Evolutionary conservation across 176 grass and related monocot species (phyloP).

Genomic region (Lolium rigidum): DNA sequence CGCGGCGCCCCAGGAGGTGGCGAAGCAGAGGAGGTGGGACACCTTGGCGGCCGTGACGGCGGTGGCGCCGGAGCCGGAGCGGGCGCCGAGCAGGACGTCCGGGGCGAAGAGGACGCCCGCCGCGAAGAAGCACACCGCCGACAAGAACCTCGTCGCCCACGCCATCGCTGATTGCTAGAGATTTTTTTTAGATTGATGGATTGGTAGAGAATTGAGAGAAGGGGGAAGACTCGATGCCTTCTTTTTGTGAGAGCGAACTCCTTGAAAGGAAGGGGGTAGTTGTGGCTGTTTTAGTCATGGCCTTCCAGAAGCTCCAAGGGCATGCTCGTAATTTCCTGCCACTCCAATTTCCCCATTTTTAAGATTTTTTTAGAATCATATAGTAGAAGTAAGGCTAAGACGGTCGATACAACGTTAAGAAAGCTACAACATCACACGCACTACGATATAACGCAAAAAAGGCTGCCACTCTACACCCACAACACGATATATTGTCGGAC

Average conservation of each 20-base stretch:
- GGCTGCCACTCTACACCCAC: no score
- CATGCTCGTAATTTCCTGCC: not conserved
- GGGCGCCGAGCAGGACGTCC: constrained; percentile 56
- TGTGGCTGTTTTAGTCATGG: not conserved
- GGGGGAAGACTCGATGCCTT: not conserved
- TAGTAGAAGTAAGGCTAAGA: no score
- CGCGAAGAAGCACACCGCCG: constrained; percentile 84
- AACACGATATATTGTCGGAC: no score
- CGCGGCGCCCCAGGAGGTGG: constrained; percentile 82
- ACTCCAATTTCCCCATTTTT: no score
- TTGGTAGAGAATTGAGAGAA: not conserved
- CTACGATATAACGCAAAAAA: no score
- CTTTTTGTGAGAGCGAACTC: not conserved
- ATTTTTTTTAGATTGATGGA: no score
- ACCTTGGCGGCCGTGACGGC: constrained; percentile 73
- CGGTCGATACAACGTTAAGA: no score
- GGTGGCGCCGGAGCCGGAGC: constrained; percentile 44
- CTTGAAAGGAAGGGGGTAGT: not conserved
- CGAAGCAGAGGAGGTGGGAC: constrained; percentile 88
- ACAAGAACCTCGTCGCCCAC: constrained; percentile 80
- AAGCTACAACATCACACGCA: no score
- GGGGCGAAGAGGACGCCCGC: constrained; percentile 85
- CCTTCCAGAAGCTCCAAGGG: constrained; percentile 1
- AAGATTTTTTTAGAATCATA: no score
- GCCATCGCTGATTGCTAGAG: constrained; percentile 52